These are phyloP conservation scores for Xylaria digitata DNA, from an alignment of 2,329 filamentous ascomycete species.

Conservation along the genomic window DNA sequence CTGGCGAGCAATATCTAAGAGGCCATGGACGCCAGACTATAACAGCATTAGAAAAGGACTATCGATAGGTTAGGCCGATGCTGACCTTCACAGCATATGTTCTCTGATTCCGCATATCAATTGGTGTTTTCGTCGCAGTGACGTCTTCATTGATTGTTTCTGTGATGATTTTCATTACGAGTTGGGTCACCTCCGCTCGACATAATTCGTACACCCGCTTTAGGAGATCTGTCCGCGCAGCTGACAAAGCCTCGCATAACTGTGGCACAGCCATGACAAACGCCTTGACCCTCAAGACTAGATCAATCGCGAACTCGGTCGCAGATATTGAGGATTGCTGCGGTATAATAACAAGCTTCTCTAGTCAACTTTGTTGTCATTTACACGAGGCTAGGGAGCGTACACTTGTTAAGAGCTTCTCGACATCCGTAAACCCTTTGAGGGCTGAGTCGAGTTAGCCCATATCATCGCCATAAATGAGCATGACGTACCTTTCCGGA, in stretches of 20 bases:
- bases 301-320: conserved; percentile 85
- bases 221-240: conserved; percentile 73
- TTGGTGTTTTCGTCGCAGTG: conserved; percentile 77
- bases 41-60: conserved; percentile 38
- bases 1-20: conserved; percentile 88
- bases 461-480: neutral
- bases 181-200: conserved; percentile 68
- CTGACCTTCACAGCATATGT: conserved; percentile 85
- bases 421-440: conserved; percentile 80
- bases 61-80: neutral
- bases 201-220: conserved; percentile 77
- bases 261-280: conserved; percentile 77
- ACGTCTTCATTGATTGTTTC: conserved; percentile 83
- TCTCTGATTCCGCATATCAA: conserved; percentile 89
- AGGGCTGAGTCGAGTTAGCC: conserved; percentile 64
- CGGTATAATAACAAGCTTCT: conserved; percentile 80
- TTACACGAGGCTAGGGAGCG: neutral
- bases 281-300: conserved; percentile 86
- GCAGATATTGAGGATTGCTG: conserved; percentile 72
- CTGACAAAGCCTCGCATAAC: conserved; percentile 74
- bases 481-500: conserved; percentile 70
- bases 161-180: conserved; percentile 73
- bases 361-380: conserved; percentile 35
- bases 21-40: conserved; percentile 81
- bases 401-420: conserved; percentile 81